These are phyloP conservation scores for Zea mays DNA, from an alignment of 176 grass and related monocot species.

Conservation along the genomic window DNA sequence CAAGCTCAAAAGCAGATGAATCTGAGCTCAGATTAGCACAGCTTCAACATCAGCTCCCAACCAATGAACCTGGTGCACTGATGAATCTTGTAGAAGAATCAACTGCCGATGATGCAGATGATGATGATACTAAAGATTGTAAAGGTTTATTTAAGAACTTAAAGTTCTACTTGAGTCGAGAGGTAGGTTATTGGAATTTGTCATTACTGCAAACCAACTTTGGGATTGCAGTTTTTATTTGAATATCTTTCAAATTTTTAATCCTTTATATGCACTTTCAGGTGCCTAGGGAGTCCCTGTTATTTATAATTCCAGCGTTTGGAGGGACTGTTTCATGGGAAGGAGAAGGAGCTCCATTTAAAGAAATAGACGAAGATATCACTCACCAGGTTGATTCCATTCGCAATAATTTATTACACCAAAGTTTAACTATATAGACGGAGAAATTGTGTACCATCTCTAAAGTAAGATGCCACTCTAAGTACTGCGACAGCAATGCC, in stretches of 20 bases:
- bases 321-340: constrained; percentile 95
- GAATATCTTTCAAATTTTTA: neutral
- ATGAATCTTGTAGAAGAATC: constrained; percentile 94
- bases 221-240: neutral
- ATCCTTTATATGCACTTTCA: constrained; percentile 36
- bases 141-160: constrained; percentile 82
- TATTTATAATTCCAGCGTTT: constrained; percentile 94
- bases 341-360: constrained; percentile 82
- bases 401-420: neutral
- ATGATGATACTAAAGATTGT: constrained; percentile 63
- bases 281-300: constrained; percentile 92
- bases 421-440: constrained; percentile 7
- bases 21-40: constrained; percentile 87
- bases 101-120: constrained; percentile 53
- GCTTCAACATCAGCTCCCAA: constrained; percentile 82
- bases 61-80: constrained; percentile 90
- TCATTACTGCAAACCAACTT: neutral
- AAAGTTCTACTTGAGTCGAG: constrained; percentile 91
- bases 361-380: constrained; percentile 67
- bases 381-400: constrained; percentile 73
- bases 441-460: constrained; percentile 3
- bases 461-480: neutral
- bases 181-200: constrained; percentile 50
- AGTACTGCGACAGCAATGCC: neutral
- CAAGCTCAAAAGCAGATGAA: constrained; percentile 57